Conservation (phyloP, 352 stramenopile genomes). For the Phytophthora cryptogea region DNA sequence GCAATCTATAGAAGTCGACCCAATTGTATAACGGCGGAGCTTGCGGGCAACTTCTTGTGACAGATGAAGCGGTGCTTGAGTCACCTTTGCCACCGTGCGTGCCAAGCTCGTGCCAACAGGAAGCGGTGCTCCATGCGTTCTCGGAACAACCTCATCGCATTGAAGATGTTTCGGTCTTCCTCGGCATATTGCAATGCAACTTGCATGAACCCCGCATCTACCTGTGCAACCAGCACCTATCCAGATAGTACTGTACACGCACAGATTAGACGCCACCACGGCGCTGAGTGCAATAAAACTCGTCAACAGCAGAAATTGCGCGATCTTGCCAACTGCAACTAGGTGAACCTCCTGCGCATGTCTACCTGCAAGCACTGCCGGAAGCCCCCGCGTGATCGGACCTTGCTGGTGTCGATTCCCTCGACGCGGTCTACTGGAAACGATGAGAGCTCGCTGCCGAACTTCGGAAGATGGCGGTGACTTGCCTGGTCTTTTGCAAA, state of each 20-base stretch:
- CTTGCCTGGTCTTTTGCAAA: conserved; percentile 18
- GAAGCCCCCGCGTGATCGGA: background rate
- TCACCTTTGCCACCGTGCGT: conserved; percentile 4
- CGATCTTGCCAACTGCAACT: background rate
- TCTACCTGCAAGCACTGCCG: background rate
- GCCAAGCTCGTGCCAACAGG: background rate
- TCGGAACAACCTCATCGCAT: background rate
- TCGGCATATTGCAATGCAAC: background rate
- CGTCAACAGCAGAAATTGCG: background rate
- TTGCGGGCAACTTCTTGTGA: background rate
- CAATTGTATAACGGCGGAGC: too few relatives aligned
- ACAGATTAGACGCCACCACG: too few relatives aligned
- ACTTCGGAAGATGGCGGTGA: background rate
- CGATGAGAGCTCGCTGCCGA: background rate
- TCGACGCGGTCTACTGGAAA: conserved; percentile 4
- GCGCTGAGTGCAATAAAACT: background rate
- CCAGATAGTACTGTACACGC: too few relatives aligned
- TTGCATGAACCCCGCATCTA: background rate
- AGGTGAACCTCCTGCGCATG: background rate
- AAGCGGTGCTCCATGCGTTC: conserved; percentile 5
- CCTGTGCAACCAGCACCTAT: too few relatives aligned
- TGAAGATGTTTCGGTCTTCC: background rate
- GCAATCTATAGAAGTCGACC: too few relatives aligned
- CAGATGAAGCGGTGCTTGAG: conserved; percentile 2
- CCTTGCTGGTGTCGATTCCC: background rate